Evolutionary conservation across 2,329 filamentous ascomycete species (phyloP), one percentile per base, ranked within the genome.

Genomic region (Trichoderma sp.): DNA sequence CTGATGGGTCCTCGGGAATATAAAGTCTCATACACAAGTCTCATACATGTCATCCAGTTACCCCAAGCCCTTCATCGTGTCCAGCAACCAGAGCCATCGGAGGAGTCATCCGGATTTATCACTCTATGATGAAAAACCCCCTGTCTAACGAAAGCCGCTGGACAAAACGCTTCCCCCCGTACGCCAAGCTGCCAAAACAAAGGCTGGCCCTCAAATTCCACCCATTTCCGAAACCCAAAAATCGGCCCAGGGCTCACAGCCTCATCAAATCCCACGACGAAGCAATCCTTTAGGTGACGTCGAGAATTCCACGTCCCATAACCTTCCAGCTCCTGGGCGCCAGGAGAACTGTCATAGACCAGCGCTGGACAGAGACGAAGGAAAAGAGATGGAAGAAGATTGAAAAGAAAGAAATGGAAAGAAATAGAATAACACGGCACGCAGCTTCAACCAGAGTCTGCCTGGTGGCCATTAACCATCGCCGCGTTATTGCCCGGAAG

Each of bases 381-480:
- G 21, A 21, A 6, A 12, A 28, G 28, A 28, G 5, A 28, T 6
- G 7, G 28, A 28, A 6, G 7, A 9, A 30, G 1, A 39, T 10
- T 10, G 10, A 9, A 14, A 39, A 39, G 10, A 39, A 39, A 12
- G 3, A 9, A 5, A 14, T 24, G 21, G 21, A 39, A 39, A 4
- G 10, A 39, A 39, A 39, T 30, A 7, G 34, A 39, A 39, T 10
- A 14, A 39, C 34, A 39, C 10, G 34, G 34, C 34, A 14, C 2
- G 10, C 10, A 12, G 34, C 12, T 6, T 28, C 44, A 41, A 45
- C 10, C 28, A 24, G 24, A 24, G 24, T 52, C 30, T 59, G 14
- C 12, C 47, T 51, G 44, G 57, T 52, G 26, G 44, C 59, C 51
- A 39, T 52, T 39, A 57, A 63, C 64, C 26, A 47, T 39, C n/a